Evolutionary conservation across 2,329 filamentous ascomycete species (phyloP).

Genomic region (Parasarocladium wereldwijsianum): DNA sequence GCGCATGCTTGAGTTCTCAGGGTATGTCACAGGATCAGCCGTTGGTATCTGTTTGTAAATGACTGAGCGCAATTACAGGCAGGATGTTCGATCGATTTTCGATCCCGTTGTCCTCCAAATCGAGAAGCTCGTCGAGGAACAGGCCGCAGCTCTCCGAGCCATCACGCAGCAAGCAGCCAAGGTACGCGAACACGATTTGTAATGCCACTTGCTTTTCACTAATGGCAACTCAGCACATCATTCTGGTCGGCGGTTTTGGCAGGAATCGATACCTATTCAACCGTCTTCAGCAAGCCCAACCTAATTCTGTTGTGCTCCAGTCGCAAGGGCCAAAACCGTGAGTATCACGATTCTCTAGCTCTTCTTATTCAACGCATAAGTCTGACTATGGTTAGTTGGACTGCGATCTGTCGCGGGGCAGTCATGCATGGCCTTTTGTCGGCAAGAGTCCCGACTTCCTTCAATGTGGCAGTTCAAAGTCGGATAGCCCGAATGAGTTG

Average conservation of each 20-base stretch:
- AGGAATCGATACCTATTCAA: constrained; percentile 14
- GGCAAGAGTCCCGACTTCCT: background rate
- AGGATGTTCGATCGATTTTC: background rate
- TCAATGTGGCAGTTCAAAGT: constrained; percentile 7
- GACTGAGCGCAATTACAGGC: background rate
- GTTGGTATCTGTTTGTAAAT: background rate
- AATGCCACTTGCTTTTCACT: no score
- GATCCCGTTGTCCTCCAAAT: background rate
- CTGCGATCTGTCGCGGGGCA: constrained; percentile 19
- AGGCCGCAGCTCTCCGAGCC: background rate
- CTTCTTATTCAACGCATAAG: rapidly evolving
- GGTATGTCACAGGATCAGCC: background rate
- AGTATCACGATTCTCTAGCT: no score
- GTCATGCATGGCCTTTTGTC: constrained; percentile 12
- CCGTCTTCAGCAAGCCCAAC: constrained; percentile 4
- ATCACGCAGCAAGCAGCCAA: no score
- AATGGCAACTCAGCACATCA: constrained; percentile 23
- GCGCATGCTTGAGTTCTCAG: background rate
- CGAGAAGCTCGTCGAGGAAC: constrained; percentile 1
- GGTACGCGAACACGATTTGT: no score
- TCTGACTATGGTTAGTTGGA: constrained; percentile 14
- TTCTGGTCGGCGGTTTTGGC: constrained; percentile 25
- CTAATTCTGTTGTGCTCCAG: constrained; percentile 15
- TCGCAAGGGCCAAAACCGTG: constrained; percentile 17
- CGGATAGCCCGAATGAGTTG: constrained; percentile 16